Conservation (phyloP, 2,329 filamentous ascomycete genomes). For the Aspergillus sp. region DNA sequence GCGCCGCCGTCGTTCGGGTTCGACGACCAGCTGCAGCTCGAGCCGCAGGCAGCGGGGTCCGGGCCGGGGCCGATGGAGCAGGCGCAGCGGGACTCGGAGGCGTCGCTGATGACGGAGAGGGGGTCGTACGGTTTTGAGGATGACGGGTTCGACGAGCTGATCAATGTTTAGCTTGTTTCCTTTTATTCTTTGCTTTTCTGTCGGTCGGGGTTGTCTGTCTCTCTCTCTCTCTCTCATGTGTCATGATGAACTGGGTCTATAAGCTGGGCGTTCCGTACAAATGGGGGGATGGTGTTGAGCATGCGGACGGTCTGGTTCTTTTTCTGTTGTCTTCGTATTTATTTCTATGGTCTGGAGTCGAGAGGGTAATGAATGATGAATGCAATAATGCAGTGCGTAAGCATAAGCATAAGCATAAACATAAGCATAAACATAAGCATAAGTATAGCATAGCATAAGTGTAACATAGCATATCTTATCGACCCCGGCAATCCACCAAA, state of each 20-base stretch:
- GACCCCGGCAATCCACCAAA: background rate
- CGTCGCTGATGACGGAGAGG: constrained; percentile 19
- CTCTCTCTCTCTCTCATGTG: background rate
- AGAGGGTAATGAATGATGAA: no score
- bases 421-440: no score
- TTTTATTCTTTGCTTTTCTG: background rate
- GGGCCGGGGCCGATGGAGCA: constrained; percentile 17
- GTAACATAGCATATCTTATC: background rate
- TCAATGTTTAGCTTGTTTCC: constrained; percentile 18
- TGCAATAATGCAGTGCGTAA: no score
- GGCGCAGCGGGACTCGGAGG: constrained; percentile 21
- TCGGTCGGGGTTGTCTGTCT: background rate
- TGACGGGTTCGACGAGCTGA: constrained; percentile 24
- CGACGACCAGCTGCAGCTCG: constrained; percentile 22
- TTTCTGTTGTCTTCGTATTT: background rate
- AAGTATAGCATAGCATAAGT: no score
- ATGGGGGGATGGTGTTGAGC: no score
- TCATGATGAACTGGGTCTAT: background rate
- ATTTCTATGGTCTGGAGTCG: background rate
- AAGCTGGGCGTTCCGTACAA: background rate
- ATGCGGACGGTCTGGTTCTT: background rate
- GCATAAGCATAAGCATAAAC: no score
- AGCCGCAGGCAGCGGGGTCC: constrained; percentile 10
- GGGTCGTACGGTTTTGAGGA: constrained; percentile 22
- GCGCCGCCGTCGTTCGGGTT: constrained; percentile 23